A percentile compares a stretch with the other conserved stretches of the same genome.
These are phyloP conservation scores for Tolypocladium pustulatum DNA, from an alignment of 2,329 filamentous ascomycete species.

Conservation along the genomic window DNA sequence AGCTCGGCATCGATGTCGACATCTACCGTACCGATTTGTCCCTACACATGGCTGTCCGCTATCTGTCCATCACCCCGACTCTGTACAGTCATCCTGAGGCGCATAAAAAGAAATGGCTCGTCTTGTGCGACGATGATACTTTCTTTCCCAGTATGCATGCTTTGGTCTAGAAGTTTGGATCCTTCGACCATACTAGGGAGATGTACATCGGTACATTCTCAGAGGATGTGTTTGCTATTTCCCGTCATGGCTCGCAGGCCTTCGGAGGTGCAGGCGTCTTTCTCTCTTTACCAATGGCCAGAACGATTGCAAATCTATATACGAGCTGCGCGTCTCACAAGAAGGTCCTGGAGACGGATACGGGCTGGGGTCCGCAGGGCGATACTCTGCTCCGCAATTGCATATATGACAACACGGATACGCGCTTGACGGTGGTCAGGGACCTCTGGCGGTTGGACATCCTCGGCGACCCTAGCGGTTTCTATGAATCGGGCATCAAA, in stretches of 20 bases:
- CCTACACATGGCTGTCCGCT: slow-evolving; percentile 48
- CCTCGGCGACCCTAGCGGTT: slow-evolving; percentile 48
- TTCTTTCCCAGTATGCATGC: slow-evolving; percentile 51
- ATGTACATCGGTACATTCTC: slow-evolving; percentile 53
- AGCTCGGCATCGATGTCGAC: slow-evolving; percentile 44
- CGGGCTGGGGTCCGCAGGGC: slow-evolving; percentile 49
- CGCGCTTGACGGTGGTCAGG: slow-evolving; percentile 44
- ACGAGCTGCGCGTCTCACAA: slow-evolving; percentile 34
- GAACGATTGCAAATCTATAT: slow-evolving; percentile 33
- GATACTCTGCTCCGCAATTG: slow-evolving; percentile 53
- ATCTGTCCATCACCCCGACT: slow-evolving; percentile 42
- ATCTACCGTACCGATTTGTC: slow-evolving; percentile 42
- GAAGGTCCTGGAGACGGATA: slow-evolving; percentile 44
- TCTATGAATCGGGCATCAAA: slow-evolving; percentile 51
- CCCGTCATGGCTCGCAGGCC: slow-evolving; percentile 50
- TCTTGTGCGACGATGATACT: slow-evolving; percentile 55
- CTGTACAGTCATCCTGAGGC: slow-evolving; percentile 42
- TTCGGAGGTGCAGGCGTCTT: slow-evolving; percentile 56
- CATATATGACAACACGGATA: slow-evolving; percentile 51
- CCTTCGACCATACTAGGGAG: slow-evolving; percentile 38
- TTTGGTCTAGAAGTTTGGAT: slow-evolving; percentile 38
- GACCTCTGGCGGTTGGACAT: slow-evolving; percentile 53
- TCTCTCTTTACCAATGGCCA: slow-evolving; percentile 40
- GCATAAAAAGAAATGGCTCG: slow-evolving; percentile 44
- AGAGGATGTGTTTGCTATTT: slow-evolving; percentile 49